These are phyloP conservation scores for Leucoagaricus sp. DNA, from an alignment of 1,284 basidiomycete genomes.

Conservation along the genomic window DNA sequence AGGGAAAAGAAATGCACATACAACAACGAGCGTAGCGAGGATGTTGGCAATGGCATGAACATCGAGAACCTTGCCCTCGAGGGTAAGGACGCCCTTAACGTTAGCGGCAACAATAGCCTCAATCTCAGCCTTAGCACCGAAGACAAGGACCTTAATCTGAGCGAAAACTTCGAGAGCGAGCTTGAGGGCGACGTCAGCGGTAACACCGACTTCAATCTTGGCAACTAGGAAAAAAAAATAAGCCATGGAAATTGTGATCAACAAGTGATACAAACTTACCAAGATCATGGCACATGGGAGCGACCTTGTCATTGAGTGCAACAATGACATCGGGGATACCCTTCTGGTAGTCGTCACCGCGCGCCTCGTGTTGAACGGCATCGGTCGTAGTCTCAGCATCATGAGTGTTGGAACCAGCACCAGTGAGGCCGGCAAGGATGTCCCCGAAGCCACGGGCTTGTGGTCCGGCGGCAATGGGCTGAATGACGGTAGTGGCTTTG, in stretches of 20 bases:
- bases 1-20: not conserved
- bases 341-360: not conserved
- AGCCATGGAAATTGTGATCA: not conserved
- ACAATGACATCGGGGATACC: conserved; percentile 1
- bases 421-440: too few species aligned
- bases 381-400: too few species aligned
- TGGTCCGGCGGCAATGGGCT: too few species aligned
- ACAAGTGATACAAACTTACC: not conserved
- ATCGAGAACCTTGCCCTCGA: conserved; percentile 4
- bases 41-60: conserved; percentile 9
- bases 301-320: conserved; percentile 1
- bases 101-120: conserved; percentile 5
- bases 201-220: not conserved
- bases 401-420: too few species aligned
- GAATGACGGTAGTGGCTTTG: too few species aligned
- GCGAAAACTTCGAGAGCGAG: conserved; percentile 7
- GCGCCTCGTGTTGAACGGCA: too few species aligned
- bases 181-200: conserved; percentile 4
- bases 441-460: not conserved
- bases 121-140: conserved; percentile 8
- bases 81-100: conserved; percentile 8
- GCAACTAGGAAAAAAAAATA: not conserved
- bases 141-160: conserved; percentile 10
- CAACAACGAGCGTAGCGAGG: conserved; percentile 7
- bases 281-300: conserved; percentile 2